Conservation (phyloP, 805 yeast genomes). For the Saccharomyces jurei region DNA sequence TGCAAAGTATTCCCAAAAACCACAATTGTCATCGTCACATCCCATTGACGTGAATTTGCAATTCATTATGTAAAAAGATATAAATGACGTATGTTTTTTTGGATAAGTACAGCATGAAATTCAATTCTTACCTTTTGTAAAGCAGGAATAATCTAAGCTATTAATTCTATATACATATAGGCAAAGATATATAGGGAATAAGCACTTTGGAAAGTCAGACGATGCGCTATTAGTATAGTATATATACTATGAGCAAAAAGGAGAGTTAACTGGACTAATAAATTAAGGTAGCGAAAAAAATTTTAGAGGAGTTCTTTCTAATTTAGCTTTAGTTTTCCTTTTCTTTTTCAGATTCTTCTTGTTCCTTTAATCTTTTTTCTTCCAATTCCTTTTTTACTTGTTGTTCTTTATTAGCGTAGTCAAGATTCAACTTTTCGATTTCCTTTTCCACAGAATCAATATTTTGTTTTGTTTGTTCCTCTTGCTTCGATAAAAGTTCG, state of each 20-base stretch:
- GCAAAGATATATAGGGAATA: neutral
- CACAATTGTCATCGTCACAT: slow-evolving; percentile 74
- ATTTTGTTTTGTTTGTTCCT: slow-evolving; percentile 69
- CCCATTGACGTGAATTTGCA: slow-evolving; percentile 60
- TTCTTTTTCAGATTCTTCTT: slow-evolving; percentile 16
- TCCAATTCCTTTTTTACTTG: slow-evolving; percentile 27
- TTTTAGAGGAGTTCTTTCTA: neutral
- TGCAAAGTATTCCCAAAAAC: slow-evolving; percentile 69
- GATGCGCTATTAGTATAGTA: neutral
- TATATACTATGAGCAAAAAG: neutral
- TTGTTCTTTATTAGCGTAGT: slow-evolving; percentile 40
- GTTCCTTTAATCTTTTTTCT: slow-evolving; percentile 26
- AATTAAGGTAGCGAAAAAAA: neutral
- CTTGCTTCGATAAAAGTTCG: slow-evolving; percentile 64
- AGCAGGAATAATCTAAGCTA: neutral
- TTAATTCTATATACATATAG: neutral
- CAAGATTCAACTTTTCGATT: slow-evolving; percentile 57
- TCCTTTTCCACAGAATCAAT: slow-evolving; percentile 70
- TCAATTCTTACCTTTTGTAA: neutral
- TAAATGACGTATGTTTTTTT: neutral
- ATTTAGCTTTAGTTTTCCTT: neutral
- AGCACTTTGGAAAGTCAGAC: neutral
- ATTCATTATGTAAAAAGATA: slow-evolving; percentile 36
- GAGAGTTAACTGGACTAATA: neutral
- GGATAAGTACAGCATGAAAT: neutral